Evolutionary conservation across 1,284 basidiomycete genomes (phyloP).

Genomic region (Heterobasidion occidentale): DNA sequence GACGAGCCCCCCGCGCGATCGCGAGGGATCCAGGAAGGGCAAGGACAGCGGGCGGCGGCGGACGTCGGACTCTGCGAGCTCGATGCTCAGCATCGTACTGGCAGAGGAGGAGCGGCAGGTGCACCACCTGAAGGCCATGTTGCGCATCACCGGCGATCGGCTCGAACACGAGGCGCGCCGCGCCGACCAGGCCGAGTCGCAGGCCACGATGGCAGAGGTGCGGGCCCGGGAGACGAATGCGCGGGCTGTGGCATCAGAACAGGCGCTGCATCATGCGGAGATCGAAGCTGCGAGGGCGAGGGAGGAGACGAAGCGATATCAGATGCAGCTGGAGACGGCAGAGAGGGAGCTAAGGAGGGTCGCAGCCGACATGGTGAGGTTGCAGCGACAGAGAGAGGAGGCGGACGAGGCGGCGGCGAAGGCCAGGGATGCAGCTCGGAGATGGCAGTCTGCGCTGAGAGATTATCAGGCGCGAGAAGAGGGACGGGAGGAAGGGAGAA

Average conservation of each 20-base stretch:
- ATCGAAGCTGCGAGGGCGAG: slow-evolving; percentile 35
- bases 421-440: slow-evolving; percentile 36
- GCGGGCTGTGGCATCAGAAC: slow-evolving; percentile 35
- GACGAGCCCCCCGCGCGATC: slow-evolving; percentile 11
- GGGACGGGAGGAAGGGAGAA: slow-evolving; percentile 33
- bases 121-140: slow-evolving; percentile 45
- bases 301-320: slow-evolving; percentile 40
- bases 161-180: slow-evolving; percentile 50
- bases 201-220: slow-evolving; percentile 46
- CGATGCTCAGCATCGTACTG: slow-evolving; percentile 35
- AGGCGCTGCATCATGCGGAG: slow-evolving; percentile 37
- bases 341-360: slow-evolving; percentile 41
- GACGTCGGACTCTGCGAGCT: slow-evolving; percentile 18
- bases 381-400: slow-evolving; percentile 38
- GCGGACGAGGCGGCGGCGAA: slow-evolving; percentile 39
- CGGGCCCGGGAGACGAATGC: slow-evolving; percentile 33
- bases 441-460: slow-evolving; percentile 37
- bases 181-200: slow-evolving; percentile 40
- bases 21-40: slow-evolving; percentile 6
- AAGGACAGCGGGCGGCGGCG: slow-evolving; percentile 14
- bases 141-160: slow-evolving; percentile 44
- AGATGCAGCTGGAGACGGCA: slow-evolving; percentile 38
- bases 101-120: slow-evolving; percentile 59
- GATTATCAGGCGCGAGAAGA: slow-evolving; percentile 41
- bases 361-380: slow-evolving; percentile 31